Conservation (phyloP, 805 yeast genomes). For the Lachancea dasiensis region DNA sequence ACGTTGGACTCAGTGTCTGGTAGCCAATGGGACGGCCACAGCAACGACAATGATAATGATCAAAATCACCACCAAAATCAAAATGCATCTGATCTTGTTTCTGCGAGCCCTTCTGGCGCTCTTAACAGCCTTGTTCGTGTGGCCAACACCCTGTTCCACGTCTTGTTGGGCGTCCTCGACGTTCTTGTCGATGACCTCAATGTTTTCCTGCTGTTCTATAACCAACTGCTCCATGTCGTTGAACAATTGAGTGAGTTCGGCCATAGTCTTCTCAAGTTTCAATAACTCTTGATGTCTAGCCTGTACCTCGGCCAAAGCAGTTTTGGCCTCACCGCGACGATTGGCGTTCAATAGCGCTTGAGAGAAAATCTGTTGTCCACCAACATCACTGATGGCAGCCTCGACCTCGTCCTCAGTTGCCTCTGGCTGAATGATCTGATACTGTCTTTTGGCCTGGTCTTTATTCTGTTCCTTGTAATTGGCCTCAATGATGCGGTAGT, state of each 20-base stretch:
- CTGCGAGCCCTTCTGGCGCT: constrained; percentile 86
- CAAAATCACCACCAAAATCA: constrained; percentile 54
- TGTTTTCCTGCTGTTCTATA: constrained; percentile 87
- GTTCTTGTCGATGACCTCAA: constrained; percentile 76
- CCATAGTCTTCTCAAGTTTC: constrained; percentile 91
- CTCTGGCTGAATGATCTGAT: constrained; percentile 79
- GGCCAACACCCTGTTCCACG: constrained; percentile 90
- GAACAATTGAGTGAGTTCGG: constrained; percentile 89
- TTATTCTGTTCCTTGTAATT: constrained; percentile 78
- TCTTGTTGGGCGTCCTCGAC: constrained; percentile 81
- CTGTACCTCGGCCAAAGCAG: constrained; percentile 93
- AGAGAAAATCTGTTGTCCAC: constrained; percentile 87
- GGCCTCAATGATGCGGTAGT: constrained; percentile 79
- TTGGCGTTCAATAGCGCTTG: constrained; percentile 84
- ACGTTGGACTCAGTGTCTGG: constrained; percentile 25
- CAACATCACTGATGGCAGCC: constrained; percentile 77
- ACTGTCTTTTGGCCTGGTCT: constrained; percentile 88
- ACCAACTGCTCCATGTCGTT: constrained; percentile 95
- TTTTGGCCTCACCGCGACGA: constrained; percentile 90
- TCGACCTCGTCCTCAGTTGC: constrained; percentile 79
- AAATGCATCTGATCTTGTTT: constrained; percentile 81
- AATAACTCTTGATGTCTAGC: constrained; percentile 91
- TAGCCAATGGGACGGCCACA: constrained; percentile 42
- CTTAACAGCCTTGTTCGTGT: constrained; percentile 83
- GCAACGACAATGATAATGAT: constrained; percentile 62